Percentiles rank a stretch among this genome's conserved stretches.
Evolutionary conservation across 73 alveolate species (phyloP).

Genomic region (Tetrahymena elliotti): DNA sequence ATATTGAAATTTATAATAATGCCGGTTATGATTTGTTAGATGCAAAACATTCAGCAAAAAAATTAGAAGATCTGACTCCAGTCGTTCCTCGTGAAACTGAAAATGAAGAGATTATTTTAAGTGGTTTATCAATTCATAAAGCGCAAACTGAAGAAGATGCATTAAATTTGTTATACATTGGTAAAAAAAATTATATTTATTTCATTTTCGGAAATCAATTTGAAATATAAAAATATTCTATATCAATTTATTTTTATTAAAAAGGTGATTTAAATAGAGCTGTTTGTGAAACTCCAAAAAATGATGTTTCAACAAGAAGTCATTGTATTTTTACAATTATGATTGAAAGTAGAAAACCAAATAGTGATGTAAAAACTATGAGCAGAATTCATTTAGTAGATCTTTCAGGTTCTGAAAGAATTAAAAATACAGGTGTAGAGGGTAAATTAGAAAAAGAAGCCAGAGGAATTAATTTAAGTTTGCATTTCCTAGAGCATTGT

Average conservation of each 20-base stretch:
- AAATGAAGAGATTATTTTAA: conserved; percentile 87
- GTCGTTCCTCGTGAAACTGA: conserved; percentile 84
- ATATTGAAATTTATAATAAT: conserved; percentile 96
- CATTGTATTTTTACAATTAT: conserved; percentile 98
- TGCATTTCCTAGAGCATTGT: conserved; percentile 97
- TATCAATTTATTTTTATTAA: background rate
- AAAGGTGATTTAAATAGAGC: conserved; percentile 94
- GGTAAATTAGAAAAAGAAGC: conserved; percentile 87
- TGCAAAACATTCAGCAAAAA: conserved; percentile 85
- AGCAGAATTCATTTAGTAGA: conserved; percentile 90
- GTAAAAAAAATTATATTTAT: conserved; percentile 18
- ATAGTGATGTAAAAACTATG: conserved; percentile 92
- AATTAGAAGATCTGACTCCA: conserved; percentile 92
- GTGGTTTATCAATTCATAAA: conserved; percentile 92
- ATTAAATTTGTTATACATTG: conserved; percentile 86
- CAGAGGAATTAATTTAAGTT: conserved; percentile 83
- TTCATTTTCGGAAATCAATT: no score
- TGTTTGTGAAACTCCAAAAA: conserved; percentile 99
- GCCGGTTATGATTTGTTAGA: conserved; percentile 96
- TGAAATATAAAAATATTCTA: background rate
- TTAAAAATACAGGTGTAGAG: conserved; percentile 77
- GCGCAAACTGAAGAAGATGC: conserved; percentile 99
- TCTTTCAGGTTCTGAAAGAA: conserved; percentile 92
- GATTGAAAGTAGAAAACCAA: conserved; percentile 92
- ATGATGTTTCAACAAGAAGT: conserved; percentile 99